Conservation (phyloP, 2,329 filamentous ascomycete species). For the Ramularia collo-cygni region DNA sequence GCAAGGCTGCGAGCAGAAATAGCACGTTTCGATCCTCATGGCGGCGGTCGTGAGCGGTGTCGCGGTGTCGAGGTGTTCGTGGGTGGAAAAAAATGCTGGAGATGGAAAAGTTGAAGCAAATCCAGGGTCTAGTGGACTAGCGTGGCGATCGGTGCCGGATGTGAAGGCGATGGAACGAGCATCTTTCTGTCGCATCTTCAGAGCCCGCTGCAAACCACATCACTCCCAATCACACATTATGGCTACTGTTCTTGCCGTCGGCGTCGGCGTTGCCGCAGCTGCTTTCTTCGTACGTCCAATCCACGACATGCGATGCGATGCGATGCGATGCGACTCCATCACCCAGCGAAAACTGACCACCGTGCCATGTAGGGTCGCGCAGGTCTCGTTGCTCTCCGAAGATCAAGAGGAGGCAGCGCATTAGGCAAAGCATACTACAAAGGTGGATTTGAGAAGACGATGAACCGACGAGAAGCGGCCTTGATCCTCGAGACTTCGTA, state of each 20-base stretch:
- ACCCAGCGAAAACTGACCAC: constrained; percentile 1
- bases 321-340: not conserved
- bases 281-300: constrained; percentile 53
- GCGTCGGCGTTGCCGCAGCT: constrained; percentile 56
- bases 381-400: constrained; percentile 79
- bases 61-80: constrained; percentile 1
- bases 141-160: too few species aligned
- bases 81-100: not conserved
- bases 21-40: constrained; percentile 57
- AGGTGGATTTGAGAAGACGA: constrained; percentile 92
- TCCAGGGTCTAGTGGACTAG: too few species aligned
- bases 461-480: constrained; percentile 86
- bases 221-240: too few species aligned
- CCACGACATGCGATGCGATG: not conserved
- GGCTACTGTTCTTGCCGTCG: constrained; percentile 54
- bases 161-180: too few species aligned
- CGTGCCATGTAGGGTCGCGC: constrained; percentile 66
- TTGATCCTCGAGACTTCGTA: constrained; percentile 89
- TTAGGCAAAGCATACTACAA: constrained; percentile 94
- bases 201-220: too few species aligned
- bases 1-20: constrained; percentile 63
- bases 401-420: constrained; percentile 67
- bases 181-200: too few species aligned
- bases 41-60: not conserved
- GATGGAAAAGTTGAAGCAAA: too few species aligned